Conservation (phyloP, 2,329 filamentous ascomycete species). For the Amesomyces nigricolor region DNA sequence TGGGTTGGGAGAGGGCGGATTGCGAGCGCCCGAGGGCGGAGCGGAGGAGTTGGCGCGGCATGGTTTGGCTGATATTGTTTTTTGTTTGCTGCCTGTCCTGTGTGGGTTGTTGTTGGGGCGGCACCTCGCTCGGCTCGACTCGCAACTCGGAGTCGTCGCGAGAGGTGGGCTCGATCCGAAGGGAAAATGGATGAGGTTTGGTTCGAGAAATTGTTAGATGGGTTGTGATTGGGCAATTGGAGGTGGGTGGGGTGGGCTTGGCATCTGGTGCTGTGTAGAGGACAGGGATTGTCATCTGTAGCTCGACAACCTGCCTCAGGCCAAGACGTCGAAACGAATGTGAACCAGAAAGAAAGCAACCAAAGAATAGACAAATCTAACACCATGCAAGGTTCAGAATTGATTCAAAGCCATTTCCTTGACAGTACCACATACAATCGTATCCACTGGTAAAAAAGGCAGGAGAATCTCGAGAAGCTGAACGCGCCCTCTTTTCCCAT, state of each 20-base stretch:
- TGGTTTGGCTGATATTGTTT: slow-evolving; percentile 1
- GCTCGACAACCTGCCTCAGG: too few species aligned
- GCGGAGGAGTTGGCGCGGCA: slow-evolving; percentile 23
- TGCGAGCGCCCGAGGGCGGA: slow-evolving; percentile 23
- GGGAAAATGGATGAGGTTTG: slow-evolving; percentile 12
- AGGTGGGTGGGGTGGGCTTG: neutral
- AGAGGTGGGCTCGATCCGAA: slow-evolving; percentile 3
- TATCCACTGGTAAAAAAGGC: too few species aligned
- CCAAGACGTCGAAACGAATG: too few species aligned
- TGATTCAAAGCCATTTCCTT: too few species aligned
- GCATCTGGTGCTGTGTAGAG: neutral
- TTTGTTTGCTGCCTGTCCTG: neutral
- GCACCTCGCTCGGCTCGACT: neutral
- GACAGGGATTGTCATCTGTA: neutral
- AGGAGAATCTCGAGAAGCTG: too few species aligned
- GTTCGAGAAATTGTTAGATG: slow-evolving; percentile 18
- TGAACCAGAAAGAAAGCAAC: too few species aligned
- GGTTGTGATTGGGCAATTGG: slow-evolving; percentile 19
- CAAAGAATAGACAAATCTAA: too few species aligned
- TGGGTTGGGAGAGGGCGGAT: neutral
- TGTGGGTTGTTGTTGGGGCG: neutral
- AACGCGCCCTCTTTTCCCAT: too few species aligned
- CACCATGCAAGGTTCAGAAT: too few species aligned
- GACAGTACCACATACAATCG: too few species aligned
- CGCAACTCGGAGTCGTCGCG: neutral